Evolutionary conservation across 768 basidiomycete species (phyloP), one percentile per base, ranked within the genome.

Genomic region (Rubroboletus pulcherrimus): DNA sequence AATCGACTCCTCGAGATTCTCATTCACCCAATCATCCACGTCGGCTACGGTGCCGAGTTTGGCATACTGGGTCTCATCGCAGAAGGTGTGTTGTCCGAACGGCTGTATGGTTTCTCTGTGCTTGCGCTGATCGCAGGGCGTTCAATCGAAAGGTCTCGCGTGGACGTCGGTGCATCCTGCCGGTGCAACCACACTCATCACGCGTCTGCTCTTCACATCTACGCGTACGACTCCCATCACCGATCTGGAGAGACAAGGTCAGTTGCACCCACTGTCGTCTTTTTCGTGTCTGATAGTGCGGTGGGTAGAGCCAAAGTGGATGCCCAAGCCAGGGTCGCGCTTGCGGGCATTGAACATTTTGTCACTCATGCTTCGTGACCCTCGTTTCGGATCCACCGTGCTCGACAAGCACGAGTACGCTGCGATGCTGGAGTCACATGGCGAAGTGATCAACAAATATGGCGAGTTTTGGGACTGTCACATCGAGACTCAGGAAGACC

Each of bases 11-110:
- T 86, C 33, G 76, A 79, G 12, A 85, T 84, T 19, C 68, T 89
- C 24, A 54, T 88, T 2, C 88, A 90, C 57, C 83, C 86, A 0
- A 58, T 87, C 53, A 87, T 89, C 38, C 84, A 88, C 61, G 58
- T 73, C 4, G 86, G 84, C 4, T 81, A 82, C 63, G 87, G 85
- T 2, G 68, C 78, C 8, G 88, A 89, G 63, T 88, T 89, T 55
- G 78, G 78, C 14, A 49, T 88, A 34, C 79, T 78, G 11, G 87
- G 86, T 2, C 74, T 86, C 58, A 70, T 84, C 4, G 81, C 81
- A 4, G 87, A 89, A 75, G 86, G 87, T 84, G 30, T 10, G 48
- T 48, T 5, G 17, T 40, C 24, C 4, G 5, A 21, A 19, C 3
- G 30, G 30, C n/a, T 10, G 2, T 56, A 39, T 55, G 30, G 3